Evolutionary conservation across 257 asterid species (phyloP), one percentile per base, ranked within the genome.

Genomic region (Catharanthus roseus): DNA sequence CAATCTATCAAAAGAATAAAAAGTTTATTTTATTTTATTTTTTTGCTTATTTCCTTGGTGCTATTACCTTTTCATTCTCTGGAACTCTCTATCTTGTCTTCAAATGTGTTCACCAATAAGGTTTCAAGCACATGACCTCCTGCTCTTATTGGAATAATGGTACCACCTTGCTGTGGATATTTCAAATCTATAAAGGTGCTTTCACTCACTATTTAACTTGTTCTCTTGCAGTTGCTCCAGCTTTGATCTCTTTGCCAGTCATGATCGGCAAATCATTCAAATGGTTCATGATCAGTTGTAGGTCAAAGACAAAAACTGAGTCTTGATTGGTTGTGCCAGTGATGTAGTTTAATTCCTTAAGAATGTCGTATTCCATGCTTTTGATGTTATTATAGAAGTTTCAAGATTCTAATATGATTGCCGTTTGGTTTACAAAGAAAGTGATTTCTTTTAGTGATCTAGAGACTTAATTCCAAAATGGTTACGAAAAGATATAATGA

Each of bases 11-110:
- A 61, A 15, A 33, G n/a, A 6, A 19, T 5, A 3, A 36, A 61
- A 61, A n/a, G n/a, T n/a, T n/a, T n/a, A n/a, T n/a, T n/a, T n/a
- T n/a, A n/a, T n/a, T n/a, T n/a, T 13, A 39, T 2, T 18, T 31
- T 33, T 61, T 61, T 11, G 66, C 19, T 1, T 2, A 61, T 31
- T 61, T 61, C 33, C 5, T 61, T 16, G 44, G 66, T 61, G 26
- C 10, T 24, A 31, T 26, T 61, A 16, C 36, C 65, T 31, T 6
- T 29, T 33, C 39, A 61, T 61, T 61, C 62, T 61, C 66, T 33
- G 26, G 66, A 61, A 18, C 15, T 61, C 66, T 61, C 66, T 61
- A 61, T 41, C 33, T 42, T 66, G 44, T 21, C 58, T 33, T 67
- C 58, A 45, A 45, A 47, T 26, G 0, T 26, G 56, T 66, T 26